Evolutionary conservation across 441 rosid species (phyloP).

Genomic region (Pelargonium citronellum): DNA sequence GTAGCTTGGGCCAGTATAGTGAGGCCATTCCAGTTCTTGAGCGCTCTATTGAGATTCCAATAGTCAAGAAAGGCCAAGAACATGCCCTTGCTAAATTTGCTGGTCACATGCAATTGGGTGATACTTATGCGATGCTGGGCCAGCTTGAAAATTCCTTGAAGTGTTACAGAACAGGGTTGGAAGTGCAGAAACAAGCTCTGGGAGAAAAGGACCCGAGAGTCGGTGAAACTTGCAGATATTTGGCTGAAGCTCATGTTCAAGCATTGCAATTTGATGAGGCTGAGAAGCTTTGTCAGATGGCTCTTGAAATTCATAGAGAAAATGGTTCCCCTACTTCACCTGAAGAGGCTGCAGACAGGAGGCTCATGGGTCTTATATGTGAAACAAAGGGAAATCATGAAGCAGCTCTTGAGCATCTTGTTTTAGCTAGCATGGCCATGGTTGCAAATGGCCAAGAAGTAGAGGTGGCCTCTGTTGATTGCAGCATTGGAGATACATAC

Average conservation of each 20-base stretch:
- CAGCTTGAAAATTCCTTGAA: conserved; percentile 52
- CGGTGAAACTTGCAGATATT: conserved; percentile 63
- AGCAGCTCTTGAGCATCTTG: conserved; percentile 63
- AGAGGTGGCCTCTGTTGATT: conserved; percentile 62
- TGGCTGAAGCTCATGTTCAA: conserved; percentile 66
- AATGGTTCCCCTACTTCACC: conserved; percentile 44
- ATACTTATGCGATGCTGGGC: conserved; percentile 62
- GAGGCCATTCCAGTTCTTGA: conserved; percentile 59
- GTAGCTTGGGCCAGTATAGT: conserved; percentile 46
- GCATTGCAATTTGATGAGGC: conserved; percentile 62
- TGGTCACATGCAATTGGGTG: conserved; percentile 72
- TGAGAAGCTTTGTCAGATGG: conserved; percentile 43
- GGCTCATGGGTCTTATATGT: conserved; percentile 72
- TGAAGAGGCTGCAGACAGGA: conserved; percentile 62
- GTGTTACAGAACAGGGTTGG: conserved; percentile 51
- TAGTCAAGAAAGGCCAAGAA: conserved; percentile 47
- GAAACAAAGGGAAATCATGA: conserved; percentile 70
- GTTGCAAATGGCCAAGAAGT: conserved; percentile 57
- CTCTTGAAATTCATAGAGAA: conserved; percentile 51
- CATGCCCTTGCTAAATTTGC: conserved; percentile 61
- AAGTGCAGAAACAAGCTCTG: conserved; percentile 45
- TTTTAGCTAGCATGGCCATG: conserved; percentile 69
- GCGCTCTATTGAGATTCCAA: conserved; percentile 46
- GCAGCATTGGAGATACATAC: conserved; percentile 64
- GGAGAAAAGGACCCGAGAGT: conserved; percentile 60